Evolutionary conservation across 2,329 filamentous ascomycete genomes (phyloP), one percentile per base, ranked within the genome.

Genomic region (Penicillium brevicompactum): DNA sequence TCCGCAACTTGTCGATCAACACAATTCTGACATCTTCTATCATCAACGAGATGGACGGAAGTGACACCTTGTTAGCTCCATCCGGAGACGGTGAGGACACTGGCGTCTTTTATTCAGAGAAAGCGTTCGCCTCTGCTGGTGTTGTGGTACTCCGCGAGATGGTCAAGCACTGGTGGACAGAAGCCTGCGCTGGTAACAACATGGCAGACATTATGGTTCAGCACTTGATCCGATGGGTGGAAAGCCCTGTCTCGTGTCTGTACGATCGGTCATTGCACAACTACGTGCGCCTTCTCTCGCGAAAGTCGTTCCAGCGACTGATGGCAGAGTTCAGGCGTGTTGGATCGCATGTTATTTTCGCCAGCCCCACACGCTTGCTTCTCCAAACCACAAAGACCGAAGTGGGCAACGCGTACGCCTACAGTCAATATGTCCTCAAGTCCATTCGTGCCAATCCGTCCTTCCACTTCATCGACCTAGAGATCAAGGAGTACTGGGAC

Each of bases 401-500:
- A 74, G 92, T 99, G 1, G 92, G 92, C 55, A 99, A 97, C 69
- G 94, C 95, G 0, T 97, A 90, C 64, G 92, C 94, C 0, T 99
- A 97, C 79, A 92, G 90, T 64, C 90, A 97, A 74, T 99, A 99
- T 75, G 95, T 99, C 59, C 83, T 99, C 67, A 97, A 97, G 78
- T 96, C 92, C 0, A 97, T 99, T 77, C 93, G 96, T 74, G 87
- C 87, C 53, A 97, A 97, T 68, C 92, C 94, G 0, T 83, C 97
- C 0, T 99, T 99, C 76, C 91, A 97, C 73, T 99, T 99, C 70
- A 87, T 99, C 60, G 94, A 99, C 67, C 82, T 99, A 3, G 91
- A 97, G 66, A 94, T 99, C 74, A 96, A 93, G 64, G 94, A 99
- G 71, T 99, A 97, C 74, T 99, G 94, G 94, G 94, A 99, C 73